These are phyloP conservation scores for Rhododendron williamsianum DNA, from an alignment of 148 eudicot species.

Conservation along the genomic window DNA sequence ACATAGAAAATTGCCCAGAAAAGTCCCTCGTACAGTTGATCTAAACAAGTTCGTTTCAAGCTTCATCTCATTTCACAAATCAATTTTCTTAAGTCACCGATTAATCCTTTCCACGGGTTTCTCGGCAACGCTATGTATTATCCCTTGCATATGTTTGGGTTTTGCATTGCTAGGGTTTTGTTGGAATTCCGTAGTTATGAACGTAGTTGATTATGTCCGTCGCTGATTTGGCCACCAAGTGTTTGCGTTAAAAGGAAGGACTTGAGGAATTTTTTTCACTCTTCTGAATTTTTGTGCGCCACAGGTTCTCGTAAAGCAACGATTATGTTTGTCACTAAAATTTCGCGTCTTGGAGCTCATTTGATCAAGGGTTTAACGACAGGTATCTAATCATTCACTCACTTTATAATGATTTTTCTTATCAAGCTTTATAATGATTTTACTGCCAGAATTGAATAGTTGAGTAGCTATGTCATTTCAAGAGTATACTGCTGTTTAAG, in stretches of 20 bases:
- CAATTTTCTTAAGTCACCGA: neutral
- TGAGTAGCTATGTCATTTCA: neutral
- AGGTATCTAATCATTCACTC: neutral
- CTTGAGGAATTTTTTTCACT: neutral
- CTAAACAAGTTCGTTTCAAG: neutral
- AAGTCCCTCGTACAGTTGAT: neutral
- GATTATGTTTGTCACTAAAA: constrained; percentile 15
- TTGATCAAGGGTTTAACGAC: constrained; percentile 1
- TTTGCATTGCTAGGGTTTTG: neutral
- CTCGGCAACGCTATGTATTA: neutral
- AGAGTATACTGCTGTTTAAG: neutral
- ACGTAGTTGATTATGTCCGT: neutral
- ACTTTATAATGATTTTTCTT: neutral
- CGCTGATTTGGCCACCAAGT: neutral
- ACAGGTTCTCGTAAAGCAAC: constrained; percentile 1
- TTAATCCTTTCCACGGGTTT: neutral
- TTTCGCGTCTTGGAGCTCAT: constrained; percentile 19
- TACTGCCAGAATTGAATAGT: neutral
- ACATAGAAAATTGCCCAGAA: neutral
- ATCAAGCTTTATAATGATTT: neutral
- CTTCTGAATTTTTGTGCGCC: neutral
- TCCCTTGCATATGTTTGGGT: too few species aligned
- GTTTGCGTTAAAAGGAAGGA: neutral
- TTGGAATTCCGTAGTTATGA: neutral
- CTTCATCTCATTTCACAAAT: neutral